Evolutionary conservation across 306 rosid species (phyloP), one percentile per base, ranked within the genome.

Genomic region (Argentina anserina): DNA sequence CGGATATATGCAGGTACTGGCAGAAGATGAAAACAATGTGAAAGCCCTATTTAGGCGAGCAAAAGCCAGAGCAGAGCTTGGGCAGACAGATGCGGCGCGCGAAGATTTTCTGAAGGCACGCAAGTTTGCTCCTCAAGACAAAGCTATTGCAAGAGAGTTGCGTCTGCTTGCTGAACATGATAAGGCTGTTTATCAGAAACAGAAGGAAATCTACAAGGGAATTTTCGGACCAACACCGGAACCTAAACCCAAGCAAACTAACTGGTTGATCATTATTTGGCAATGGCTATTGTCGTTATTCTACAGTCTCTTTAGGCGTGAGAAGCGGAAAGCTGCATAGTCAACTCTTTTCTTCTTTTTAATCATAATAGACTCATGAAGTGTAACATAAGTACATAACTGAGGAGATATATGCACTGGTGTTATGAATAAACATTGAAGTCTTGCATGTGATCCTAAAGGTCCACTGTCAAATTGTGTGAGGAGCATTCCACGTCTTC

Each of bases 21-120:
- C 86, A 13, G 97, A 93, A 80, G 98, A 94, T 28, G 97, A 91
- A 84, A 88, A 74, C 92, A 89, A 89, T 62, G 86, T 68, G 9
- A 89, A 94, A 82, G 98, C 97, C 23, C 78, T 94, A 80, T 94
- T 91, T 72, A 85, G 97, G 79, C 76, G 95, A 79, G 98, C 95
- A 33, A 94, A 89, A 79, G 97, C 97, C 46, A 87, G 88, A 81
- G 90, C 97, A 61, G 90, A 87, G 80, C 97, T 94, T 21, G 97
- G 97, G 70, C 98, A 91, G 75, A 87, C 89, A 23, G 97, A 91
- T 73, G 89, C 90, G 74, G 98, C 95, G 3, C 79, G 81, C 69
- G 96, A 91, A 80, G 97, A 94, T 86, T 88, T 88, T 71, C 75
- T 75, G 8, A 90, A 86, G 82, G 96, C 90, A 1, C 78, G 88